Base-by-base conservation (phyloP, 2,329 filamentous ascomycete species). In the Botryotinia narcissicola region DNA sequence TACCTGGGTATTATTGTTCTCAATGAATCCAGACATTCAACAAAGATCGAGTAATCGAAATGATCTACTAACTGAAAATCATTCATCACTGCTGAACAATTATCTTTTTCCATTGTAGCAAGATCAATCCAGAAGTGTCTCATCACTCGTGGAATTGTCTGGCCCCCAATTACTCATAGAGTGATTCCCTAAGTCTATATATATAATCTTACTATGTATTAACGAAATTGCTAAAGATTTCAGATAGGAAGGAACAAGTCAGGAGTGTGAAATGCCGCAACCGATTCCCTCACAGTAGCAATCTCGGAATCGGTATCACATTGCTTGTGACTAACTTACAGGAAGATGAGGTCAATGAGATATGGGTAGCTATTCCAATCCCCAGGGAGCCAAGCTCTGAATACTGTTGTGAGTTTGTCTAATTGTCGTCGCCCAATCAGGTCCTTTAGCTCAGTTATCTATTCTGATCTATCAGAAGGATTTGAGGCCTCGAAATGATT, bases 21-120 rank as follows among this genome's bases (percentile, higher is more conserved):
- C 40, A 16, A 16, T 18, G 5, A 3, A 16, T 16, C 0, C 2
- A 3, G 2, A n/a, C 1, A n/a, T 54, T 29, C 2, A 6, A 29
- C 2, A 7, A 8, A 5, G 16, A 29, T 54, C 2, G 12, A 54
- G 14, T 16, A 29, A 1, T 54, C 25, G 25, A 54, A 3, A 5
- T 16, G 5, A 29, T 16, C n/a, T 16, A 6, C 16, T 16, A 18
- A 3, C 0, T 16, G 25, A 54, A 29, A 4, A 7, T 7, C 25
- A n/a, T 29, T 54, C 12, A 54, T 54, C 14, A 7, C 51, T 29
- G 3, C 51, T 29, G 3, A n/a, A 29, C n/a, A 16, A 18, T 29
- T 25, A 16, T 7, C 3, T 16, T 29, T 12, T 16, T 54, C 14
- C 25, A 29, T 7, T 29, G 14, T 16, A 16, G 14, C 10, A 51